Percentiles rank a stretch among this genome's conserved stretches.
These are phyloP conservation scores for Lachnellula willkommii DNA, from an alignment of 2,329 filamentous ascomycete genomes.

Conservation along the genomic window DNA sequence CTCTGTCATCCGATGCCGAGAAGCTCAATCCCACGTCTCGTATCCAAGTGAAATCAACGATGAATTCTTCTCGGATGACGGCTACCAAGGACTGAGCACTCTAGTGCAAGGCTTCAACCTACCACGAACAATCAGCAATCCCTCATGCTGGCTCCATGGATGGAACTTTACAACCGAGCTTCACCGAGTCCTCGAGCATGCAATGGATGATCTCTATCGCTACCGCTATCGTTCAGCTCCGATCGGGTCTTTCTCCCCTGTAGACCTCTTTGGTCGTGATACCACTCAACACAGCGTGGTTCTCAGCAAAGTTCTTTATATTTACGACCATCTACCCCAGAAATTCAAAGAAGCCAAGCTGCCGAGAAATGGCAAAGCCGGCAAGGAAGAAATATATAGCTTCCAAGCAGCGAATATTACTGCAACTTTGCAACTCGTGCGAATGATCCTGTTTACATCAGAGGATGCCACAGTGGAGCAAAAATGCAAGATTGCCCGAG, in stretches of 20 bases:
- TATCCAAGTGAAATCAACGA: slow-evolving; percentile 46
- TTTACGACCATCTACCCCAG: slow-evolving; percentile 14
- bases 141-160: slow-evolving; percentile 45
- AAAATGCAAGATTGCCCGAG: slow-evolving; percentile 41
- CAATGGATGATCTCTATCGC: slow-evolving; percentile 22
- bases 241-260: slow-evolving; percentile 2
- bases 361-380: neutral
- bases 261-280: slow-evolving; percentile 6
- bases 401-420: slow-evolving; percentile 48
- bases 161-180: slow-evolving; percentile 55
- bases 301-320: slow-evolving; percentile 16
- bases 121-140: slow-evolving; percentile 8
- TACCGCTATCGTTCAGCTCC: slow-evolving; percentile 5
- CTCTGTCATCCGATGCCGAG: slow-evolving; percentile 40
- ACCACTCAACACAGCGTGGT: slow-evolving; percentile 9
- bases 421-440: slow-evolving; percentile 39
- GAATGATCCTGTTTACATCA: slow-evolving; percentile 40
- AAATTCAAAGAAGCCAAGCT: slow-evolving; percentile 17
- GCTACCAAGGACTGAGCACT: slow-evolving; percentile 9
- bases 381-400: slow-evolving; percentile 30
- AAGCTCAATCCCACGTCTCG: slow-evolving; percentile 41
- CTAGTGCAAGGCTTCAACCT: neutral
- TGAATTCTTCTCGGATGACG: slow-evolving; percentile 36
- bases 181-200: slow-evolving; percentile 51
- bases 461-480: slow-evolving; percentile 36